Evolutionary conservation across 2,329 filamentous ascomycete genomes (phyloP).

Genomic region (Fusarium sp.): DNA sequence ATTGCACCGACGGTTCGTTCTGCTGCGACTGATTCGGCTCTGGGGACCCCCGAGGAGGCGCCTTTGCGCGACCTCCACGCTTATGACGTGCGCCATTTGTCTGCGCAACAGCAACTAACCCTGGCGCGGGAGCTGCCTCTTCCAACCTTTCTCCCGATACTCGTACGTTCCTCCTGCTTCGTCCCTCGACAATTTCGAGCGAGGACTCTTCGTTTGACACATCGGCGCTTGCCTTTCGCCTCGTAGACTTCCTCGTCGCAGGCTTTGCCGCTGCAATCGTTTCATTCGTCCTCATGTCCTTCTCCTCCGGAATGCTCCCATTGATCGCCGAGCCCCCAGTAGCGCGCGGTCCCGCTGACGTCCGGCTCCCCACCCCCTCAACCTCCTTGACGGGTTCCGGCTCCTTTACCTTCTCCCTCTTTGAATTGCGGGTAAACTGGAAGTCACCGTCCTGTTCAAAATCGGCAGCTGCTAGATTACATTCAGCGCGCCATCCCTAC

Average conservation of each 20-base stretch:
- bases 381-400: slow-evolving; percentile 52
- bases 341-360: slow-evolving; percentile 49
- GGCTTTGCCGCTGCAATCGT: slow-evolving; percentile 32
- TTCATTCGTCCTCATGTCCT: slow-evolving; percentile 26
- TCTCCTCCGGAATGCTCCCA: slow-evolving; percentile 41
- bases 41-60: slow-evolving; percentile 28
- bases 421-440: slow-evolving; percentile 76
- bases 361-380: slow-evolving; percentile 41
- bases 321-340: slow-evolving; percentile 47
- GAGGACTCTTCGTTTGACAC: slow-evolving; percentile 52
- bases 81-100: slow-evolving; percentile 46
- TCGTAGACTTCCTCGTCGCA: slow-evolving; percentile 48
- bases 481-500: slow-evolving; percentile 31
- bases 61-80: slow-evolving; percentile 33
- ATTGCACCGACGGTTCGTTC: slow-evolving; percentile 51
- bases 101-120: slow-evolving; percentile 15
- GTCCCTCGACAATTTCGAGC: slow-evolving; percentile 54
- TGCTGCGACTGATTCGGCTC: slow-evolving; percentile 41
- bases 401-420: slow-evolving; percentile 62
- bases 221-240: slow-evolving; percentile 56
- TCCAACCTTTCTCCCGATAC: slow-evolving; percentile 54
- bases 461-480: slow-evolving; percentile 50
- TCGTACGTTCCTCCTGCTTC: slow-evolving; percentile 59
- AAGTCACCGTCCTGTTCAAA: slow-evolving; percentile 85
- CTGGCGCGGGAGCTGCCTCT: slow-evolving; percentile 33